Evolutionary conservation across 2,329 filamentous ascomycete genomes (phyloP).

Genomic region (Claviceps sp.): DNA sequence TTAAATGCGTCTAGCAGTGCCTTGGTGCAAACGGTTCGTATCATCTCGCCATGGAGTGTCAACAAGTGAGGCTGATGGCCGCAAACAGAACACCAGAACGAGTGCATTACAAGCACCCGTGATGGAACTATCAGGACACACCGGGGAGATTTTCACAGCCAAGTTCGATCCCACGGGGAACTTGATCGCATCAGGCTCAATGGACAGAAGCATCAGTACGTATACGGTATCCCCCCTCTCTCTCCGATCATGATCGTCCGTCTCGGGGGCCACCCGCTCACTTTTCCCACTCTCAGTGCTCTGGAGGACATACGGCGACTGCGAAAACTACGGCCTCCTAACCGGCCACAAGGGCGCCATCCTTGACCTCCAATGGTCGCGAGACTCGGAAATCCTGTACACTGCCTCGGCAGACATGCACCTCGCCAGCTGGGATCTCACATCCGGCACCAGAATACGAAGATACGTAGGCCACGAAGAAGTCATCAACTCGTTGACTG

Average conservation of each 20-base stretch:
- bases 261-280: neutral
- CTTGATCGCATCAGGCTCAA: conserved; percentile 83
- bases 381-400: conserved; percentile 81
- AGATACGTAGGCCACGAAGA: conserved; percentile 89
- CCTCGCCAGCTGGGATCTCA: conserved; percentile 87
- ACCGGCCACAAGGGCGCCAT: conserved; percentile 84
- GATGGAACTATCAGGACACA: conserved; percentile 77
- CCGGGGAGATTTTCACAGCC: conserved; percentile 81
- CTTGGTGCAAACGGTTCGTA: conserved; percentile 37
- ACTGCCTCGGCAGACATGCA: conserved; percentile 90
- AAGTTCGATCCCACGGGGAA: conserved; percentile 83
- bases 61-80: neutral
- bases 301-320: conserved; percentile 85
- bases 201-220: conserved; percentile 83
- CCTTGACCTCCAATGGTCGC: conserved; percentile 89
- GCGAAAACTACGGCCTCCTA: conserved; percentile 85
- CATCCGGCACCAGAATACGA: conserved; percentile 82
- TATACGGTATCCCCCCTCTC: no score
- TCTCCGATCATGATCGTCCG: no score
- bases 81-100: conserved; percentile 55
- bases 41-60: neutral
- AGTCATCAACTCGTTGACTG: conserved; percentile 83
- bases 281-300: conserved; percentile 45
- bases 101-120: conserved; percentile 79
- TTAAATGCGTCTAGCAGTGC: conserved; percentile 36